Evolutionary conservation across 1,139 yeast genomes (phyloP).

Genomic region (Diutina catenulata): DNA sequence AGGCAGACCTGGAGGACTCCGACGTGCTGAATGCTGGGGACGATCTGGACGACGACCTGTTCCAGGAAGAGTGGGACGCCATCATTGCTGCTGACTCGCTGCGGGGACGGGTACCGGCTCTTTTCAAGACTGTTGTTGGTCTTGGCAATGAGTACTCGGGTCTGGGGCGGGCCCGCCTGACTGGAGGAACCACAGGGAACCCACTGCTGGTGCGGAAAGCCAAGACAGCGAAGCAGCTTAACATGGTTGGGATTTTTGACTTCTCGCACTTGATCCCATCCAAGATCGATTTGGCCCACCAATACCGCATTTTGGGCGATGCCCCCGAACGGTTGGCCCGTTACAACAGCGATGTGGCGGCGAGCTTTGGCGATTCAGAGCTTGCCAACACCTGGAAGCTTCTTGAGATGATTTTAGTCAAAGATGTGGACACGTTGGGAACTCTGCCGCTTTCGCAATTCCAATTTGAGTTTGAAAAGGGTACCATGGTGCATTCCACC

Average conservation of each 20-base stretch:
- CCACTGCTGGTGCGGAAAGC: constrained; percentile 8
- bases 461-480: not conserved
- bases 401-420: constrained; percentile 33
- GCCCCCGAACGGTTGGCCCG: constrained; percentile 53
- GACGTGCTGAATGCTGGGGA: constrained; percentile 10
- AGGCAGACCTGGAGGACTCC: constrained; percentile 10
- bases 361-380: constrained; percentile 46
- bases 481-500: not conserved
- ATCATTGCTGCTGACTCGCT: constrained; percentile 33
- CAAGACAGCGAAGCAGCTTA: constrained; percentile 19
- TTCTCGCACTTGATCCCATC: constrained; percentile 66
- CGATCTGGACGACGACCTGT: constrained; percentile 25
- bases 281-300: constrained; percentile 63
- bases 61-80: constrained; percentile 41
- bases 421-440: constrained; percentile 13
- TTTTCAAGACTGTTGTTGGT: constrained; percentile 29
- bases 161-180: not conserved
- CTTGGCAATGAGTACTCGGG: constrained; percentile 9
- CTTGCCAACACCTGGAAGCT: constrained; percentile 73
- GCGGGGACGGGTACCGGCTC: constrained; percentile 32
- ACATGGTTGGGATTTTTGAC: constrained; percentile 53
- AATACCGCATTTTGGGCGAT: constrained; percentile 61
- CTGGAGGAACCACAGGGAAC: not conserved
- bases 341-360: constrained; percentile 66
- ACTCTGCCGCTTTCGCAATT: not conserved